Evolutionary conservation across 164 flowering plant species (phyloP).

Genomic region (Umbellularia californica): DNA sequence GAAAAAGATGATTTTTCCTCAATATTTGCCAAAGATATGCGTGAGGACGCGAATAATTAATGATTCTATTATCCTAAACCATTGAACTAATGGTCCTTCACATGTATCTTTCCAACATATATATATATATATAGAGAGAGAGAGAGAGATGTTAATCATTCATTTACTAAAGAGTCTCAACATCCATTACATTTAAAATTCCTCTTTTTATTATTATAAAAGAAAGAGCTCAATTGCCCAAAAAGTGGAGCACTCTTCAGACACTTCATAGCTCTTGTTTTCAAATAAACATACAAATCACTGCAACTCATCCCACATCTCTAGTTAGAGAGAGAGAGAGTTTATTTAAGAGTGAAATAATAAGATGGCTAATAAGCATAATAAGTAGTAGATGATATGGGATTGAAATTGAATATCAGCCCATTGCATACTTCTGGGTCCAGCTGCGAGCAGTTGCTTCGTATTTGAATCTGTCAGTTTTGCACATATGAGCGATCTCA

Average conservation of each 20-base stretch:
- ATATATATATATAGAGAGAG: too few species aligned
- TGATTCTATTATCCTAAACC: too few species aligned
- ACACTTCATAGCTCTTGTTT: background rate
- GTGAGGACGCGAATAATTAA: too few species aligned
- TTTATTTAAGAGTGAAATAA: constrained; percentile 1
- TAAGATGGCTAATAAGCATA: constrained; percentile 8
- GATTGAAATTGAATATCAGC: constrained; percentile 15
- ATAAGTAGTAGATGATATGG: background rate
- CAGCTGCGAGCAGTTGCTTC: constrained; percentile 47
- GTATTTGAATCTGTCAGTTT: constrained; percentile 21
- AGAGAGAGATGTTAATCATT: too few species aligned
- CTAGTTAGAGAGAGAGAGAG: background rate
- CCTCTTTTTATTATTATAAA: background rate
- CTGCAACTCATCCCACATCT: background rate
- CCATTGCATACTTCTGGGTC: constrained; percentile 66
- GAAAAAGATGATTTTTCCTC: too few species aligned
- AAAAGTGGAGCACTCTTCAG: background rate
- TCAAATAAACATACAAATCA: background rate
- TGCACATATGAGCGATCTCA: constrained; percentile 28
- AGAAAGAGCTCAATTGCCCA: background rate
- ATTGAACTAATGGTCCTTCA: too few species aligned
- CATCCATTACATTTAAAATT: background rate
- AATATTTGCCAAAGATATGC: too few species aligned
- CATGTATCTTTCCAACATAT: too few species aligned
- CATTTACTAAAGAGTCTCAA: background rate